These are phyloP conservation scores for Colletotrichum magnum DNA, from an alignment of 2,329 filamentous ascomycete genomes.

Conservation along the genomic window DNA sequence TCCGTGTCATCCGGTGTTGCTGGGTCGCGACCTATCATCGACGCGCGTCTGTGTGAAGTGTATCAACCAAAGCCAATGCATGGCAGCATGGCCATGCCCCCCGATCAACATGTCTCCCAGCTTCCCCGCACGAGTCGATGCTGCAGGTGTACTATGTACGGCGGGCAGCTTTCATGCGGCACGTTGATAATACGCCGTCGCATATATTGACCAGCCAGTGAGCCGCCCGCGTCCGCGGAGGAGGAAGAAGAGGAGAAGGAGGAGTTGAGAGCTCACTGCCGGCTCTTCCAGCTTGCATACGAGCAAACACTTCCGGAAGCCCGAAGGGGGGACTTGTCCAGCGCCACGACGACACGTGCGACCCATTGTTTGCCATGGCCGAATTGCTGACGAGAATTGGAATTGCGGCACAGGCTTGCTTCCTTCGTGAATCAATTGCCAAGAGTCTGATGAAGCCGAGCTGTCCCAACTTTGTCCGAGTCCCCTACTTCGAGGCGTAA, in stretches of 20 bases:
- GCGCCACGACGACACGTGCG: background rate
- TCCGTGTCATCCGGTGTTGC: slow-evolving; percentile 36
- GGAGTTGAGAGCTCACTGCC: slow-evolving; percentile 18
- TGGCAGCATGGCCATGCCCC: slow-evolving; percentile 34
- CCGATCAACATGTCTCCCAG: slow-evolving; percentile 36
- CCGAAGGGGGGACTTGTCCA: slow-evolving; percentile 16
- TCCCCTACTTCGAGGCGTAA: too few relatives aligned
- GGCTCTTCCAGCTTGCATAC: slow-evolving; percentile 13
- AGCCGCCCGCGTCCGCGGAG: background rate
- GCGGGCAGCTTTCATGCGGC: slow-evolving; percentile 24
- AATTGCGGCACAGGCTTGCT: background rate
- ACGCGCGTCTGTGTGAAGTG: slow-evolving; percentile 32
- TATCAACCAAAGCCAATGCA: slow-evolving; percentile 32
- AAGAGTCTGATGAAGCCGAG: slow-evolving; percentile 17
- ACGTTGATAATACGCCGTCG: slow-evolving; percentile 13
- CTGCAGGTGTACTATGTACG: slow-evolving; percentile 11
- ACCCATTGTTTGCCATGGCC: background rate
- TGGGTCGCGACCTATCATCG: slow-evolving; percentile 35
- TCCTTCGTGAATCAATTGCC: background rate
- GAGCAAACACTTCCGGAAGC: slow-evolving; percentile 24
- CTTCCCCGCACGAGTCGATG: slow-evolving; percentile 34
- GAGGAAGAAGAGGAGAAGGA: background rate
- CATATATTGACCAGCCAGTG: slow-evolving; percentile 2
- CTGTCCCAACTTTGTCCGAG: background rate
- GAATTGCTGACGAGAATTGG: slow-evolving; percentile 5